Evolutionary conservation across 331 rosid species (phyloP), one percentile per base, ranked within the genome.

Genomic region (Stylosanthes scabra): DNA sequence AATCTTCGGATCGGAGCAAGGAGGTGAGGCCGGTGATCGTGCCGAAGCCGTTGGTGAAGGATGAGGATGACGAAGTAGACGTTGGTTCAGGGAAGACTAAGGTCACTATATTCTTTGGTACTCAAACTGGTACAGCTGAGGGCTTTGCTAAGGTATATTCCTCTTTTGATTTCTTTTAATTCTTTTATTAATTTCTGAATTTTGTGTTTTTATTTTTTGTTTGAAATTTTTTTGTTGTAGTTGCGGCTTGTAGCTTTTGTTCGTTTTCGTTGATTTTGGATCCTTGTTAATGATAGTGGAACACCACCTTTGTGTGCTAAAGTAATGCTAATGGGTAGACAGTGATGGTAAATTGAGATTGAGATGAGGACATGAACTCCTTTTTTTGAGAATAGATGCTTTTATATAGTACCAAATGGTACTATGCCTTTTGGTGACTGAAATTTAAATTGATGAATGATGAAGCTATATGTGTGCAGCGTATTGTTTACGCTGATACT

Each of bases 81-180:
- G 78, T 78, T 37, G 86, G 40, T 20, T 60, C 66, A 1, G 97
- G 90, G 9, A 91, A 89, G 85, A 80, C 79, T 15, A 86, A 84
- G 88, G 91, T 89, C 10, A 70, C 91, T 34, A 39, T 89, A 55
- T 88, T 91, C 79, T 91, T 83, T 42, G 96, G 97, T 29, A 91
- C 97, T 84, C 97, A 91, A 79, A 91, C 97, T 57, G 97, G 97
- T 5, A 91, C 96, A 7, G 96, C 97, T 1, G 97, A 91, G 68
- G 93, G 96, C n/a, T 91, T 91, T 62, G 91, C 97, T 14, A 91
- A 91, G 96, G 97, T 91, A 40, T 37, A 59, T 63, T 41, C 42
- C 16, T 66, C 16, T 2, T 3, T 52, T 52, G 37, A 1, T 40
- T 16, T 16, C n/a, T 5, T 52, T 68, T 5, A 14, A 12, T 28